Evolutionary conservation across 805 yeast species (phyloP).

Genomic region (Barnettozyma wickerhamii): DNA sequence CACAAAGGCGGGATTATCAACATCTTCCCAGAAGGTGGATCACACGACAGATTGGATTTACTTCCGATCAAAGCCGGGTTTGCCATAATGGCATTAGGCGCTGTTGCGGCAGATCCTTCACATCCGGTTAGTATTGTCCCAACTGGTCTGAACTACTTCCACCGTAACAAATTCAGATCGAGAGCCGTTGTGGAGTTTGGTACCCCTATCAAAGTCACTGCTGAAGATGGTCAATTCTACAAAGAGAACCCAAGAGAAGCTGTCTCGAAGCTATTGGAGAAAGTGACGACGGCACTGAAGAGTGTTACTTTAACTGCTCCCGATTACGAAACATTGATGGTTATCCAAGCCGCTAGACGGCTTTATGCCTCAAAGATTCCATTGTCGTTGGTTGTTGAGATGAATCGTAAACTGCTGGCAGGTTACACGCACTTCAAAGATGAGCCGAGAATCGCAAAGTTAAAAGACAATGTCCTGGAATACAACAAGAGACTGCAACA

Average conservation of each 20-base stretch:
- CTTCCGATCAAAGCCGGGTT: conserved; percentile 95
- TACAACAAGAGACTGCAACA: conserved; percentile 65
- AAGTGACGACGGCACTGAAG: conserved; percentile 68
- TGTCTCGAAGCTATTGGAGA: conserved; percentile 65
- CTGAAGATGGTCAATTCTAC: conserved; percentile 60
- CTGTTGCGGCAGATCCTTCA: conserved; percentile 70
- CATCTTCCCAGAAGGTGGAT: conserved; percentile 96
- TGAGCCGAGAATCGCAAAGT: conserved; percentile 58
- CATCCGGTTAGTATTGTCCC: conserved; percentile 85
- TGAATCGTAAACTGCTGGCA: conserved; percentile 79
- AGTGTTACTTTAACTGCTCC: conserved; percentile 93
- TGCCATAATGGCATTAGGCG: conserved; percentile 96
- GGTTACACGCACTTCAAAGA: conserved; percentile 79
- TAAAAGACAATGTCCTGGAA: conserved; percentile 57
- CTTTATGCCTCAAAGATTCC: conserved; percentile 71
- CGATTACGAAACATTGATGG: conserved; percentile 88
- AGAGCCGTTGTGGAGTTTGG: conserved; percentile 95
- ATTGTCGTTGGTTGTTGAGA: conserved; percentile 74
- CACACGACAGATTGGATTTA: conserved; percentile 89
- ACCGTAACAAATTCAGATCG: conserved; percentile 88
- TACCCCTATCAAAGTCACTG: conserved; percentile 66
- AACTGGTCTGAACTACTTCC: conserved; percentile 94
- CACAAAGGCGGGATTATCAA: conserved; percentile 79
- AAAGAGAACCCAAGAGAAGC: conserved; percentile 66
- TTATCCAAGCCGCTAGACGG: conserved; percentile 92